Percentiles rank a stretch among this genome's conserved stretches.
These are phyloP conservation scores for Paramecium caudatum DNA, from an alignment of 73 alveolate genomes.

Conservation along the genomic window DNA sequence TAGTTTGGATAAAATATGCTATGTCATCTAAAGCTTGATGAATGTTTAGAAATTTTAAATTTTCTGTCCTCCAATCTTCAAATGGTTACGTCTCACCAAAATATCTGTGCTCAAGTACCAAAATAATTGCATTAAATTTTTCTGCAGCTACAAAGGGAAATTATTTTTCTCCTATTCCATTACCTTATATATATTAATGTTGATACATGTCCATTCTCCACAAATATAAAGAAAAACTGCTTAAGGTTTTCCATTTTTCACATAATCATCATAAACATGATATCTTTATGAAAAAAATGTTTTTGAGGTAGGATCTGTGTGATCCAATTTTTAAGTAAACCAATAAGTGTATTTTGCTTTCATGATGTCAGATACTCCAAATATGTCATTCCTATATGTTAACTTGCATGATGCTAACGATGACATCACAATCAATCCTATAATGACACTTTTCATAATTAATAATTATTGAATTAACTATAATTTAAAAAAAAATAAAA, in stretches of 20 bases:
- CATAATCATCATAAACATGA: constrained; percentile 77
- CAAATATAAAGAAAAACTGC: constrained; percentile 83
- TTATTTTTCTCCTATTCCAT: constrained; percentile 63
- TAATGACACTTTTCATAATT: constrained; percentile 43
- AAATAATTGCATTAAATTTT: constrained; percentile 69
- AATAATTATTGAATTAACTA: too few species aligned
- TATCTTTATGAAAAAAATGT: constrained; percentile 74
- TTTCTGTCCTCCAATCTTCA: constrained; percentile 71
- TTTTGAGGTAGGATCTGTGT: constrained; percentile 74
- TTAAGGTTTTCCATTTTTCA: constrained; percentile 25
- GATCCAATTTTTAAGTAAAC: constrained; percentile 71
- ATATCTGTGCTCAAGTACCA: constrained; percentile 84
- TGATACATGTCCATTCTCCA: constrained; percentile 85
- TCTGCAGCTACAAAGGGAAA: constrained; percentile 73
- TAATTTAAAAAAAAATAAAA: too few species aligned
- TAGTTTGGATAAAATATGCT: constrained; percentile 73
- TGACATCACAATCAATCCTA: not conserved
- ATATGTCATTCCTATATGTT: not conserved
- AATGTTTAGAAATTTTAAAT: constrained; percentile 76
- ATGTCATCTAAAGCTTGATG: constrained; percentile 83
- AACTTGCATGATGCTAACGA: not conserved
- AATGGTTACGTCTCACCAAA: constrained; percentile 83
- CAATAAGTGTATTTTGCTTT: not conserved
- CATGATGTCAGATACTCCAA: not conserved
- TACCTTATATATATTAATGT: not conserved